phyloP scores from a whole-genome alignment of 345 rosid species.

The Lumnitzera racemosa region DNA sequence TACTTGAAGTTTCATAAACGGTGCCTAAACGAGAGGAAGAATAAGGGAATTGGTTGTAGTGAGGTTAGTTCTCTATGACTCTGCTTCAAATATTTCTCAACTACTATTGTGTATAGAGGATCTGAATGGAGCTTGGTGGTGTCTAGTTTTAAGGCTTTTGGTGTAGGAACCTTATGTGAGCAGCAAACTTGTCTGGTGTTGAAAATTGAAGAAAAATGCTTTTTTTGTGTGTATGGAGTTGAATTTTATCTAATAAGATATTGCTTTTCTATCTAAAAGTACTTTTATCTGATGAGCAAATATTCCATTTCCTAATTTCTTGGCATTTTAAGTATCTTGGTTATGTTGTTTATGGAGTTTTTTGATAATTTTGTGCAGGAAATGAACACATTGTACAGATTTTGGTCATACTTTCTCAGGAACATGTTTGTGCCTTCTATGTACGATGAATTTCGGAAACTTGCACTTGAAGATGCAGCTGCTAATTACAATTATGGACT shows the following conservation, averaged over 20 bases:
- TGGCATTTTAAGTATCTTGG: not conserved
- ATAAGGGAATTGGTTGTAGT: conserved; percentile 84
- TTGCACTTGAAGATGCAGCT: conserved; percentile 84
- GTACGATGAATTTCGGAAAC: conserved; percentile 80
- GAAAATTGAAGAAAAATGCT: too few species aligned
- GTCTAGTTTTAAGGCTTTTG: too few species aligned
- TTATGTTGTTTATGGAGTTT: not conserved
- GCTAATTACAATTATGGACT: conserved; percentile 76
- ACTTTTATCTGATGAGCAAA: too few species aligned
- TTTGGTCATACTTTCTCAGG: conserved; percentile 95
- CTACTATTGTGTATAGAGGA: not conserved
- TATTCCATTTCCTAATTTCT: too few species aligned
- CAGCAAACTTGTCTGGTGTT: too few species aligned
- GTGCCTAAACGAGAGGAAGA: conserved; percentile 89
- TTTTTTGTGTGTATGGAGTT: too few species aligned
- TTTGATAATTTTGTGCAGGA: conserved; percentile 48
- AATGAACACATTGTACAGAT: conserved; percentile 89
- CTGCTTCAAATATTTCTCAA: not conserved
- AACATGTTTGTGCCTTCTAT: conserved; percentile 62
- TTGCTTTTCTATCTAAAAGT: too few species aligned
- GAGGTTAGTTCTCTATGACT: conserved; percentile 46
- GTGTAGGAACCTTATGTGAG: too few species aligned
- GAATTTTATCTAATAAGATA: too few species aligned
- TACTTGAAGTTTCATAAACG: conserved; percentile 85
- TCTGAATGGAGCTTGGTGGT: too few species aligned